Percentiles rank a stretch among this genome's conserved stretches.
phyloP scores from a whole-genome alignment of 2,329 filamentous ascomycete species.

The Eurotiales sp. region DNA sequence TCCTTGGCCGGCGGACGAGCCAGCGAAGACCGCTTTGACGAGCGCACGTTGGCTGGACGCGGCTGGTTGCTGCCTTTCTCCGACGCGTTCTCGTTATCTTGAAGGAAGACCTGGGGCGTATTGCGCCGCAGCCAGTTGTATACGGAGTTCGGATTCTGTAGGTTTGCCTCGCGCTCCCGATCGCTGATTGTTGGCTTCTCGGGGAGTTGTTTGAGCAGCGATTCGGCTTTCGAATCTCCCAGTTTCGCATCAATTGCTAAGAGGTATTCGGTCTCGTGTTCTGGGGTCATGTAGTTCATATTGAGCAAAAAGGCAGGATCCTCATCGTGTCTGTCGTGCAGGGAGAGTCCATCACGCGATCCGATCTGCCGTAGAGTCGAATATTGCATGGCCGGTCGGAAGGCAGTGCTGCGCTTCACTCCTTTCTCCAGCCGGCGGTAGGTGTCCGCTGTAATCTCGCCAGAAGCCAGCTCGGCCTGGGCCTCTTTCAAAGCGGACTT shows the following conservation, averaged over 20 bases:
- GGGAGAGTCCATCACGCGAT: constrained; percentile 18
- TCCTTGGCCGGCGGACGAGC: constrained; percentile 30
- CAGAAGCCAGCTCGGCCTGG: constrained; percentile 32
- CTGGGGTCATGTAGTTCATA: constrained; percentile 43
- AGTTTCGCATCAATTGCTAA: constrained; percentile 40
- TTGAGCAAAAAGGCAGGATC: constrained; percentile 24
- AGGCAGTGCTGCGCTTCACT: constrained; percentile 36
- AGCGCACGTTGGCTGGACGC: constrained; percentile 37
- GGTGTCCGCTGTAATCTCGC: constrained; percentile 30
- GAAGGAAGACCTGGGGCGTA: constrained; percentile 77
- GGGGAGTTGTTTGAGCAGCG: constrained; percentile 46
- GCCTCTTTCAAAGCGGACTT: constrained; percentile 38
- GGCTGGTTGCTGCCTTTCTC: constrained; percentile 35
- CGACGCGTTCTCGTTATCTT: constrained; percentile 60
- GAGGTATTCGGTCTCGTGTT: constrained; percentile 42
- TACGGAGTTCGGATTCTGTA: constrained; percentile 82
- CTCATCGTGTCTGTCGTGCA: constrained; percentile 17
- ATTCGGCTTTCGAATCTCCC: constrained; percentile 44
- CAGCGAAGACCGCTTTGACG: constrained; percentile 39
- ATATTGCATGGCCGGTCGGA: constrained; percentile 35
- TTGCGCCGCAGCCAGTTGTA: constrained; percentile 93
- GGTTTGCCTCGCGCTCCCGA: constrained; percentile 51
- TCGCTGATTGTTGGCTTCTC: constrained; percentile 46
- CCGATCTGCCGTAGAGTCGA: constrained; percentile 28
- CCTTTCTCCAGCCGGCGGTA: constrained; percentile 38